A percentile compares a stretch with the other conserved stretches of the same genome.
phyloP scores from a whole-genome alignment of 78 protist genomes.

The Pelomyxa schiedti region DNA sequence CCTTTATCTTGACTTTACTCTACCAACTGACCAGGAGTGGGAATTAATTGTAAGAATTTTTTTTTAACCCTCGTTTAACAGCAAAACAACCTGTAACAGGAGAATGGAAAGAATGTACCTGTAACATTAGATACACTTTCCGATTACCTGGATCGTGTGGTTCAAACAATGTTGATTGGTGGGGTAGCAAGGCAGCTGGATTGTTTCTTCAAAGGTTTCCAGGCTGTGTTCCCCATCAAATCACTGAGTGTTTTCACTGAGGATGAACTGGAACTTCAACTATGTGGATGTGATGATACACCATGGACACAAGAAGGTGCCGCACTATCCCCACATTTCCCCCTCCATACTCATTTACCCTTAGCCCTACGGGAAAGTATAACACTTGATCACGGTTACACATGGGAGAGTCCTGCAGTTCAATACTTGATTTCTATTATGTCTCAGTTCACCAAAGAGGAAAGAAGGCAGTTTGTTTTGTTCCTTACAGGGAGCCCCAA shows the following conservation, averaged over 20 bases:
- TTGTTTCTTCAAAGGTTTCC: slow-evolving; percentile 51
- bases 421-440: slow-evolving; percentile 38
- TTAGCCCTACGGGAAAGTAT: slow-evolving; percentile 38
- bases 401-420: slow-evolving; percentile 23
- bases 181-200: slow-evolving; percentile 46
- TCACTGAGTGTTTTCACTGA: slow-evolving; percentile 23
- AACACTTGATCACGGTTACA: slow-evolving; percentile 51
- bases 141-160: slow-evolving; percentile 41
- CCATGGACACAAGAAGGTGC: background rate
- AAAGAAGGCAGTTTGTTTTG: slow-evolving; percentile 41
- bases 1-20: slow-evolving; percentile 38
- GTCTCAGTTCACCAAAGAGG: slow-evolving; percentile 9
- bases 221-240: slow-evolving; percentile 20
- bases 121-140: slow-evolving; percentile 34
- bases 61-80: background rate
- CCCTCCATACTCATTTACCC: slow-evolving; percentile 15
- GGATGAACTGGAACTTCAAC: slow-evolving; percentile 30
- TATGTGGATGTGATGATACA: slow-evolving; percentile 37
- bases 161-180: slow-evolving; percentile 1
- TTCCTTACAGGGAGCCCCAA: slow-evolving; percentile 66
- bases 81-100: too few relatives aligned
- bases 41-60: background rate
- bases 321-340: slow-evolving; percentile 1
- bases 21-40: slow-evolving; percentile 39
- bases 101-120: slow-evolving; percentile 13